These are phyloP conservation scores for Arctostaphylos glauca DNA, from an alignment of 148 eudicot genomes.

Conservation along the genomic window DNA sequence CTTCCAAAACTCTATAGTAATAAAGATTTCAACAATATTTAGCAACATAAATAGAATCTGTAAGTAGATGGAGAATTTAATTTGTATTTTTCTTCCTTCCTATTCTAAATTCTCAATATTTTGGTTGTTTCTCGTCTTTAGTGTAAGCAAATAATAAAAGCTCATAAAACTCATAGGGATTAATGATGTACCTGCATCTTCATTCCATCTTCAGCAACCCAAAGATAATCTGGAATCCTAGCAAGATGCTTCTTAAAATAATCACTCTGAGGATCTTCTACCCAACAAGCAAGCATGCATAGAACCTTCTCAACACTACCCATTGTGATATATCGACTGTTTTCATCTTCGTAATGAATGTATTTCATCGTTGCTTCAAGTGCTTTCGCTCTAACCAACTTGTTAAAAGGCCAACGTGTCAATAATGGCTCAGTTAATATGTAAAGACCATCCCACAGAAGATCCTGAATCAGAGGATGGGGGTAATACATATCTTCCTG, in stretches of 20 bases:
- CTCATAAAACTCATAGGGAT: not conserved
- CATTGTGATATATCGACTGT: conserved; percentile 24
- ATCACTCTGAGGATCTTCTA: conserved; percentile 37
- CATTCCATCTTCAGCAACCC: conserved; percentile 52
- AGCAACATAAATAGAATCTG: not conserved
- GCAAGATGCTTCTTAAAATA: conserved; percentile 43
- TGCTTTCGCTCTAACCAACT: conserved; percentile 21
- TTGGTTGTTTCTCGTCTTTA: not conserved
- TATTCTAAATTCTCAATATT: not conserved
- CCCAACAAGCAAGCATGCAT: conserved; percentile 34
- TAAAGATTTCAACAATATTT: not conserved
- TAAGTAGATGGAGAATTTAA: not conserved
- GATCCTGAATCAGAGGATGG: conserved; percentile 17
- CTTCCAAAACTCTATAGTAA: conserved; percentile 40
- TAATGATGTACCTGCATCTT: conserved; percentile 34
- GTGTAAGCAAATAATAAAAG: not conserved
- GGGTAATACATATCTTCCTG: conserved; percentile 21
- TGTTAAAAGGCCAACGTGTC: conserved; percentile 23
- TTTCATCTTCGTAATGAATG: conserved; percentile 25
- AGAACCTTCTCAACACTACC: conserved; percentile 23
- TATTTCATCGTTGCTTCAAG: conserved; percentile 11
- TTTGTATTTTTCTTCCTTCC: not conserved
- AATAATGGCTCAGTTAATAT: conserved; percentile 17
- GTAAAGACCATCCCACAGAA: conserved; percentile 23
- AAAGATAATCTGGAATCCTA: conserved; percentile 36